Percentiles rank a stretch among this genome's conserved stretches.
Conservation (phyloP, 108 stramenopile species). For the Cyclotella atomus region DNA sequence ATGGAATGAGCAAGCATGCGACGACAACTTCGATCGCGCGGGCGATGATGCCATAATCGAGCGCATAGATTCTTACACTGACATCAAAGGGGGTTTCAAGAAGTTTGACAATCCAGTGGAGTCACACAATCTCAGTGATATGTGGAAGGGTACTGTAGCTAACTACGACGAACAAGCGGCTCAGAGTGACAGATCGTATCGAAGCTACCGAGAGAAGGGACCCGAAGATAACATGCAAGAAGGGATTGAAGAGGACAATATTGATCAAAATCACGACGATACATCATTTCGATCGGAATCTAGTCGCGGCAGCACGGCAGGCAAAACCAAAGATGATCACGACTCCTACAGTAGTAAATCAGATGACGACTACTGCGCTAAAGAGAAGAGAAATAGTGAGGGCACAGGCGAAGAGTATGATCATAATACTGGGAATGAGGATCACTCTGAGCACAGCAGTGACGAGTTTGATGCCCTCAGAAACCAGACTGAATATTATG, state of each 20-base stretch:
- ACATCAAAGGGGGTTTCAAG: background rate
- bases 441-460: background rate
- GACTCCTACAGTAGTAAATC: background rate
- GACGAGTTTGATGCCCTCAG: conserved; percentile 4
- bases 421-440: background rate
- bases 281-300: too few species aligned
- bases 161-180: background rate
- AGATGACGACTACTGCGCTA: background rate
- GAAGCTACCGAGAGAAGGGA: background rate
- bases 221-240: background rate
- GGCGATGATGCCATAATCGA: background rate
- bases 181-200: background rate
- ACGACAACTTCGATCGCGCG: background rate
- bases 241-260: background rate
- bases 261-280: too few species aligned
- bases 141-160: background rate
- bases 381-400: background rate
- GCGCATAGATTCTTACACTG: background rate
- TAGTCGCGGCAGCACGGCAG: too few species aligned
- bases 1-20: background rate
- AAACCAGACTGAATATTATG: background rate
- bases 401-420: background rate
- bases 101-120: background rate
- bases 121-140: background rate
- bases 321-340: background rate